Evolutionary conservation across 805 yeast genomes (phyloP).

Genomic region (Kazachstania martiniae): DNA sequence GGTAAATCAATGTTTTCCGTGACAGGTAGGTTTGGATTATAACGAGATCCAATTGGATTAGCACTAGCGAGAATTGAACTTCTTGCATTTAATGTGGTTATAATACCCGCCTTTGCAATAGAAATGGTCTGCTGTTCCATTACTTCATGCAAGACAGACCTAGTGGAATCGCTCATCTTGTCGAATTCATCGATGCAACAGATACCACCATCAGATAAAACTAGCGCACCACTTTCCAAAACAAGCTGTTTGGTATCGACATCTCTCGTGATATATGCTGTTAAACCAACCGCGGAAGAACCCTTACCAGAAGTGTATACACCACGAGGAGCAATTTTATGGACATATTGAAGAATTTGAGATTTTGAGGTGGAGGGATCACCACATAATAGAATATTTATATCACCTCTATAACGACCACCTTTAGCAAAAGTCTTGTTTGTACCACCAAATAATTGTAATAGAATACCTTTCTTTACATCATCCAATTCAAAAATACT

Average conservation of each 20-base stretch:
- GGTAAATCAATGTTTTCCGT: conserved; percentile 93
- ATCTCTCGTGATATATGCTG: conserved; percentile 94
- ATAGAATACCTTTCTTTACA: conserved; percentile 86
- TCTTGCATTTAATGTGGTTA: conserved; percentile 92
- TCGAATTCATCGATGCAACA: conserved; percentile 99
- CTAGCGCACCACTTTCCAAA: conserved; percentile 91
- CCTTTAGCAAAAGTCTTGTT: conserved; percentile 82
- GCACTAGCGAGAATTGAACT: conserved; percentile 95
- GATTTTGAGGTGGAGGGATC: conserved; percentile 98
- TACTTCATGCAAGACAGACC: conserved; percentile 94
- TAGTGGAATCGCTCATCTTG: conserved; percentile 88
- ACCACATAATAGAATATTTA: conserved; percentile 85
- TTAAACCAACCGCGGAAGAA: conserved; percentile 96
- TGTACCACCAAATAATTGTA: conserved; percentile 93
- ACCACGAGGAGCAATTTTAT: conserved; percentile 96
- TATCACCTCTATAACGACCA: conserved; percentile 93
- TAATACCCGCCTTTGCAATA: conserved; percentile 96
- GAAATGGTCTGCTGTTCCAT: conserved; percentile 99
- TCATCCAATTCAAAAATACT: conserved; percentile 93
- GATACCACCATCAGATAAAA: conserved; percentile 93
- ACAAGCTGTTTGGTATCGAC: conserved; percentile 88
- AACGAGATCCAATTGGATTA: conserved; percentile 91
- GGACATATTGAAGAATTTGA: conserved; percentile 87
- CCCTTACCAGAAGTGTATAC: conserved; percentile 98
- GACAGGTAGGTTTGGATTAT: conserved; percentile 90